Base-by-base conservation (phyloP, 2,329 filamentous ascomycete genomes). In the Penicillium sp. region DNA sequence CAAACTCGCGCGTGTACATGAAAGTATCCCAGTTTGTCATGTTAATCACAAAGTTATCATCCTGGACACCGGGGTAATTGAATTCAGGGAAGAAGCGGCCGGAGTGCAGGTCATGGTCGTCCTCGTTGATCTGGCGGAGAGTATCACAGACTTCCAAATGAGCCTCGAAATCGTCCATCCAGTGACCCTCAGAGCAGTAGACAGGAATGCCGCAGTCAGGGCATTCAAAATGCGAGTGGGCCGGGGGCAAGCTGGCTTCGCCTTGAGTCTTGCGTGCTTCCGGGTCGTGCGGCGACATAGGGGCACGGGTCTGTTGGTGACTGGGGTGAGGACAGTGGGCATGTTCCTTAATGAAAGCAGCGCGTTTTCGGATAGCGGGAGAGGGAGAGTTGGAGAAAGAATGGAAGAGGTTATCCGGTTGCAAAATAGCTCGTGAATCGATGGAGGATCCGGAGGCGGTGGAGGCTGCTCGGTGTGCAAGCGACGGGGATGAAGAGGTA, bases 11-110 rank as follows among this genome's bases (percentile, higher is more conserved):
- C 3, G 92, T 95, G 72, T 96, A 99, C 69, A 99, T 80, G 66
- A 95, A 90, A 0, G 94, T 97, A 74, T 99, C 94, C 94, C 94
- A 99, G 73, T 95, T 99, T 42, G 89, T 96, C 89, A 99, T 92
- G 75, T 99, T 99, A 63, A 97, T 85, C 62, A 94, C 82, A 31
- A 92, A 90, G 72, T 97, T 93, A 62, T 97, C 92, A 72, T 97
- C 86, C 77, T 97, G 92, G 52, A 87, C 82, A 14, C 89, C 90
- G 0, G 94, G 92, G 69, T 96, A 96, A 58, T 92, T 86, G 69
- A 96, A 97, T 73, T 99, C 95, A 14, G 89, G 88, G 75, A 99
- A 99, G 73, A 91, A 89, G 26, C 94, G 85, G 3, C 94, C 94
- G 18, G 91, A 96, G 49, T 89, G 83, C 63, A 99, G 77, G 73